Conservation (phyloP, 1,139 yeast species). For the Kodamaea ohmeri region DNA sequence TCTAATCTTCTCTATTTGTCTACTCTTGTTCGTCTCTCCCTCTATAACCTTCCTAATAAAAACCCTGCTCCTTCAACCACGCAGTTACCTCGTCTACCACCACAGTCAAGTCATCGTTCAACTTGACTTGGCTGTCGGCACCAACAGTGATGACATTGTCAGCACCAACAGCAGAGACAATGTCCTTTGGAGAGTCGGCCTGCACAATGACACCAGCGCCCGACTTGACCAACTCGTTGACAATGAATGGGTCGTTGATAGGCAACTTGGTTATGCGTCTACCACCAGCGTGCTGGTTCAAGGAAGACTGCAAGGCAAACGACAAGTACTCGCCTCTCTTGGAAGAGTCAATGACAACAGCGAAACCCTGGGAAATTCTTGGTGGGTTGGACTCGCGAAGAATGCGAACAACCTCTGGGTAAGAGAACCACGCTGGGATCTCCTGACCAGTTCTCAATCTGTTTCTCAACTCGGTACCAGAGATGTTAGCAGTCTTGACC, state of each 20-base stretch:
- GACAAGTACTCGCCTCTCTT: constrained; percentile 58
- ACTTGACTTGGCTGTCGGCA: constrained; percentile 10
- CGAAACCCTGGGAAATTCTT: constrained; percentile 84
- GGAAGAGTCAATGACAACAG: constrained; percentile 59
- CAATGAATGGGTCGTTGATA: constrained; percentile 54
- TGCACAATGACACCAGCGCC: constrained; percentile 88
- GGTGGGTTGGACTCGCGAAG: constrained; percentile 94
- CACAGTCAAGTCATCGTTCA: constrained; percentile 42
- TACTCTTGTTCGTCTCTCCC: neutral
- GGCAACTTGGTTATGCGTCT: constrained; percentile 75
- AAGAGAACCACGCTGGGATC: constrained; percentile 96
- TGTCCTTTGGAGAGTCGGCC: constrained; percentile 31
- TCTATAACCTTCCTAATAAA: constrained; percentile 30
- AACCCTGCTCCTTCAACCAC: constrained; percentile 77
- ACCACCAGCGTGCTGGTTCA: constrained; percentile 85
- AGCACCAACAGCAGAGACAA: constrained; percentile 46
- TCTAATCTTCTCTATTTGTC: neutral
- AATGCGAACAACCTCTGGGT: constrained; percentile 91
- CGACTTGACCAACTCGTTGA: constrained; percentile 81
- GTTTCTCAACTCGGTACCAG: constrained; percentile 92
- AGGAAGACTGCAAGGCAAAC: constrained; percentile 82
- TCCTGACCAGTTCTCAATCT: constrained; percentile 82
- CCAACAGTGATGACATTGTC: constrained; percentile 32
- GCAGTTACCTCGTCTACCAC: constrained; percentile 71
- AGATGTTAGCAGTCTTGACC: constrained; percentile 81